Conservation (phyloP, 495 filamentous ascomycete genomes). For the Neurospora discreta region DNA sequence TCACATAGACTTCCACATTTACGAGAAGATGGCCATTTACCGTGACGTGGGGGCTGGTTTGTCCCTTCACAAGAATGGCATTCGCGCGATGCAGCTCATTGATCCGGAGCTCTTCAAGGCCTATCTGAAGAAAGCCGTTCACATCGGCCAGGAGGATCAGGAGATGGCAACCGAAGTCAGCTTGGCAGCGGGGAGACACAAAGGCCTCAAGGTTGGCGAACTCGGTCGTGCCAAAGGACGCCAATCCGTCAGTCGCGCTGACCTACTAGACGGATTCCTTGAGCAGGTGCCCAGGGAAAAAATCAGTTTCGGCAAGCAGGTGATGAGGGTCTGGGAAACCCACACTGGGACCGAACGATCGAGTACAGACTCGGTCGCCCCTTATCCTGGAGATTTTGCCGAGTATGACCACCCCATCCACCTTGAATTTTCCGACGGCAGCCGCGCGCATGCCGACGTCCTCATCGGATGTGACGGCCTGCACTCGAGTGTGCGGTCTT, state of each 20-base stretch:
- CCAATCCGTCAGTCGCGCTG: conserved; percentile 27
- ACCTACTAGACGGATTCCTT: conserved; percentile 22
- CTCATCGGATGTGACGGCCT: conserved; percentile 39
- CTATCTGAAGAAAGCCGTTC: conserved; percentile 24
- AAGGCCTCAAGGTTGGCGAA: conserved; percentile 23
- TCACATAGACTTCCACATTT: conserved; percentile 22
- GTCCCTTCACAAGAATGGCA: conserved; percentile 27
- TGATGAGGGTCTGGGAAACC: conserved; percentile 14
- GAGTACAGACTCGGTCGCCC: background rate
- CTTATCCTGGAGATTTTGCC: background rate
- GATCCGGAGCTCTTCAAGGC: conserved; percentile 22
- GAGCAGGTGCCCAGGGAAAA: conserved; percentile 15
- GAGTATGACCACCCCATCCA: conserved; percentile 7
- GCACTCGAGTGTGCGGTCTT: conserved; percentile 27
- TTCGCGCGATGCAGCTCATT: conserved; percentile 24
- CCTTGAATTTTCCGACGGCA: conserved; percentile 26
- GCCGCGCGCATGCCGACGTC: conserved; percentile 18
- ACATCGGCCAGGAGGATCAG: conserved; percentile 21
- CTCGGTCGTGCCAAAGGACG: conserved; percentile 28
- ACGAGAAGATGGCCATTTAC: conserved; percentile 20
- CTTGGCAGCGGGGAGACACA: conserved; percentile 20
- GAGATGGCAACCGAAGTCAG: conserved; percentile 27
- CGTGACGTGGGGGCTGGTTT: conserved; percentile 29
- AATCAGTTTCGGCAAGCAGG: conserved; percentile 21
- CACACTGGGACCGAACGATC: background rate